Evolutionary conservation across 1,139 yeast species (phyloP), one percentile per base, ranked within the genome.

Genomic region (Pichia terricola): DNA sequence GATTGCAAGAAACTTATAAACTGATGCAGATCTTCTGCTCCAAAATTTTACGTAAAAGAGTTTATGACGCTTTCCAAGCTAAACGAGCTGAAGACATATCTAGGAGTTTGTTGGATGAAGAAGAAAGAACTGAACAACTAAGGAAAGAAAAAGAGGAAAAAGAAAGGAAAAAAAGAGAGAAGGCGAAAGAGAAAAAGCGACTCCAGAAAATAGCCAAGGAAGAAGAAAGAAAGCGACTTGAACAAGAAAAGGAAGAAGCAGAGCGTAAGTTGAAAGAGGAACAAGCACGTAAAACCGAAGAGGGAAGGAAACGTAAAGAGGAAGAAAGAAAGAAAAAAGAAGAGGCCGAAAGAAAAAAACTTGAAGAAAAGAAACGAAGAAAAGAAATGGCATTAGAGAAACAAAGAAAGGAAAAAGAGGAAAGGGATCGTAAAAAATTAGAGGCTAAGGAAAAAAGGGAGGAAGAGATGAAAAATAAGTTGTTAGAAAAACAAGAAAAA

Each of bases 1-100:
- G 86, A 45, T 67, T 82, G 62, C 81, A 78, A 51, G 95, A 86
- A 59, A 81, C 89, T 30, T 79, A 87, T 39, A 77, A 83, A 40
- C 71, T 85, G 65, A 75, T 87, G 49, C 84, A 84, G 54, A 74
- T 83, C 56, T 78, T 86, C 51, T 83, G 87, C 1, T 81, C 89
- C 11, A 76, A 83, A 46, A 68, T 85, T 54, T 73, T 86, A 55
- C 88, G 83, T 56, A 79, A 76, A 53, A 71, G 87, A 44, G 76
- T 87, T 37, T 71, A 82, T 58, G 73, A 69, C 46, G 87, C 88
- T 28, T 83, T 81, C 60, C 81, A 81, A 49, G 88, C 81, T 52
- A 79, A 79, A 50, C 72, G 82, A 22, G 81, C 94, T 2, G 79
- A 78, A 50, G 94, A 83, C 55, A 73, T 87, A 45, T 82, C 85